Evolutionary conservation across 257 asterid species (phyloP).

Genomic region (Marsdenia floribunda): DNA sequence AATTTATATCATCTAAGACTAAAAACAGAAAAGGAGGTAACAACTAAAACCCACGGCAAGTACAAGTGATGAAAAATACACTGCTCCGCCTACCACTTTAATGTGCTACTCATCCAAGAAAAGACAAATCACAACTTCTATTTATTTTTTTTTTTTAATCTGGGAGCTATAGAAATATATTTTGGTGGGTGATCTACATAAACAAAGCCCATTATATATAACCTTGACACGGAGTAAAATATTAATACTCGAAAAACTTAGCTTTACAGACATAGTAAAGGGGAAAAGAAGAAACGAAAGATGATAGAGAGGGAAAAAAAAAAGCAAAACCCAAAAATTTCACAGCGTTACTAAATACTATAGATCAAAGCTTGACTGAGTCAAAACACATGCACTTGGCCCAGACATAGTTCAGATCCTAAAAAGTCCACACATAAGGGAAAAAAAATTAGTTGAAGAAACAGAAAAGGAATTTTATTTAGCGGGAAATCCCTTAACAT

Average conservation of each 20-base stretch:
- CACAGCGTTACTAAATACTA: not conserved
- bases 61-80: slow-evolving; percentile 18
- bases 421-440: slow-evolving; percentile 20
- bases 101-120: slow-evolving; percentile 14
- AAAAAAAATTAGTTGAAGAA: slow-evolving; percentile 15
- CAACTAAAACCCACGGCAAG: slow-evolving; percentile 30
- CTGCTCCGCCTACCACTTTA: slow-evolving; percentile 9
- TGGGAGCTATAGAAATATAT: slow-evolving; percentile 1
- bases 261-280: not conserved
- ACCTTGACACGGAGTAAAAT: slow-evolving; percentile 9
- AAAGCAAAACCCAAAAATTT: not conserved
- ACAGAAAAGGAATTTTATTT: slow-evolving; percentile 18
- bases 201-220: not conserved
- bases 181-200: slow-evolving; percentile 8
- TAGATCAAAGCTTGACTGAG: slow-evolving; percentile 36
- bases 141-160: not conserved
- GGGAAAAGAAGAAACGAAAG: not conserved
- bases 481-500: slow-evolving; percentile 58
- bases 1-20: slow-evolving; percentile 10
- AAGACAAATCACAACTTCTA: slow-evolving; percentile 18
- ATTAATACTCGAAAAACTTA: slow-evolving; percentile 4
- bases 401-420: slow-evolving; percentile 37
- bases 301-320: not conserved
- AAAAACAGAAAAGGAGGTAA: slow-evolving; percentile 20
- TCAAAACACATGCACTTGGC: slow-evolving; percentile 47